Base-by-base conservation (phyloP, 768 basidiomycete species). In the Neoboletus subvelutipes region DNA sequence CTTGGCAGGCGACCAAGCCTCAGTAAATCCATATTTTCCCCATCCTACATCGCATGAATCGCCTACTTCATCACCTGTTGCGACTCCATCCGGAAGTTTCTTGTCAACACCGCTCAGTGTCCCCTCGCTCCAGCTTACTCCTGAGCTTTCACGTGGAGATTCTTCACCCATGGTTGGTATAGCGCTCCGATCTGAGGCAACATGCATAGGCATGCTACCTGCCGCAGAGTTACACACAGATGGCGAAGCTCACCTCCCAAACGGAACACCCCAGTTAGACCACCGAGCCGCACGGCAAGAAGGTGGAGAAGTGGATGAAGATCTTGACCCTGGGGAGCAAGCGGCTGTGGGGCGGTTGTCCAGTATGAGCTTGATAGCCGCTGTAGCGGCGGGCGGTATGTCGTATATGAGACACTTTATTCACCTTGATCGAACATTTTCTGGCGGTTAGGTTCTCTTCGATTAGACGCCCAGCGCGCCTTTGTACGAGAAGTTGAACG, bases 361-460 rank as follows among this genome's bases (percentile, higher is more conserved):
- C 5, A 92, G 92, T 64, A 94, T 97, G 93, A 92, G 91, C 68
- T 75, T 97, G 50, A 90, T 96, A 77, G 94, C 94, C 39, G 86
- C 92, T 9, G 85, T 94, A 13, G 83, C 89, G 31, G 90, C 92
- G 28, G 85, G 84, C 59, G 87, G 88, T 90, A 69, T 67, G 80
- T 76, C 52, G 50, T 56, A 56, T 56, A 54, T 1, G 54, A 45
- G 50, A 50, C 45, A 50, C 47, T 55, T 50, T 42, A 31, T 59
- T 39, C 9, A 48, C 36, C 26, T 49, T 58, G 20, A 61, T 55
- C 36, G 20, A 61, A 26, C 36, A 26, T 45, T 36, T 33, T 57
- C 40, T 37, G 53, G 36, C 20, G 55, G 55, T 45, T 57, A 88
- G 87, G 85, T 45, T 77, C 79, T 3, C 65, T 88, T 60, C 77